phyloP scores from a whole-genome alignment of 2,329 filamentous ascomycete species.

The Penicillium sumatraense region DNA sequence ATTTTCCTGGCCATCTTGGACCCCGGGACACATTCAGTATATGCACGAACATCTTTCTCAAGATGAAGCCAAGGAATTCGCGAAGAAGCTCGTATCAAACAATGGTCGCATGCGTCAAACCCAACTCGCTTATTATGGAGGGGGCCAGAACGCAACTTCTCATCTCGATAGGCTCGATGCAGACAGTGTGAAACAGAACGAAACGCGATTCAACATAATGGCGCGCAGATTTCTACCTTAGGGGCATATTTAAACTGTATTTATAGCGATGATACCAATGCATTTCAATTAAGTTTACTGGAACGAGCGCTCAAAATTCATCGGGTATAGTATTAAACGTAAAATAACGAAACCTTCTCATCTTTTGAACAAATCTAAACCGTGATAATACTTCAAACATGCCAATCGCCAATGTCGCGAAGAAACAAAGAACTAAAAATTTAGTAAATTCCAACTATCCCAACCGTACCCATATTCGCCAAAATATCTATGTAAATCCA shows the following conservation, averaged over 20 bases:
- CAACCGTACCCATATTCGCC: not conserved
- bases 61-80: conserved; percentile 36
- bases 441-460: not conserved
- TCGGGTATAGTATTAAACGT: too few relatives aligned
- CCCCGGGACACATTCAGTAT: conserved; percentile 43
- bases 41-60: conserved; percentile 42
- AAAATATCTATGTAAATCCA: too few relatives aligned
- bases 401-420: not conserved
- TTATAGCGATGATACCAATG: not conserved
- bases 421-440: not conserved
- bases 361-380: too few relatives aligned
- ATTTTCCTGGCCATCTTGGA: conserved; percentile 51
- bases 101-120: conserved; percentile 41
- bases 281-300: not conserved
- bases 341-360: too few relatives aligned
- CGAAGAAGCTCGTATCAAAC: conserved; percentile 34
- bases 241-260: too few relatives aligned
- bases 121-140: conserved; percentile 46
- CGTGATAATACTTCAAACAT: too few relatives aligned
- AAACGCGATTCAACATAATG: conserved; percentile 47
- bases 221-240: conserved; percentile 23
- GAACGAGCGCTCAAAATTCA: too few relatives aligned
- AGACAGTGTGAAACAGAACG: conserved; percentile 33
- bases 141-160: conserved; percentile 44
- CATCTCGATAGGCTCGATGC: conserved; percentile 41